phyloP scores from a whole-genome alignment of 768 basidiomycete genomes.

The Pulveroboletus sp. region DNA sequence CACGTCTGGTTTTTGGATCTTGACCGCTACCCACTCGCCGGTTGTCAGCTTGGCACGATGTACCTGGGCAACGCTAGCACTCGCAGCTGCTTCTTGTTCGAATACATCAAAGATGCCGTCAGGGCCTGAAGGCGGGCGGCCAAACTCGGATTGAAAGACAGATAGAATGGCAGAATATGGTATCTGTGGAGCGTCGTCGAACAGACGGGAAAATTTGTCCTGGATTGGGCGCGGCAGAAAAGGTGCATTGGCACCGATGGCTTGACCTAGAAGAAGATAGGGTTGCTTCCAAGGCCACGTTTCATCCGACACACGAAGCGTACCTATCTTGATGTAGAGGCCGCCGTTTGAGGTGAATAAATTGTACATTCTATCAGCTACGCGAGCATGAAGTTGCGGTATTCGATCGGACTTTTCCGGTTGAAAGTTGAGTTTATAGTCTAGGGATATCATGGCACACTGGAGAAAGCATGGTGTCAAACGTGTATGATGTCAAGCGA shows the following conservation, averaged over 20 bases:
- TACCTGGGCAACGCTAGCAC: conserved; percentile 91
- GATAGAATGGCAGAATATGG: conserved; percentile 64
- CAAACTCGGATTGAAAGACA: conserved; percentile 71
- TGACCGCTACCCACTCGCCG: conserved; percentile 82
- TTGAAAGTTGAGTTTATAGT: conserved; percentile 89
- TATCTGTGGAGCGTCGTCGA: conserved; percentile 87
- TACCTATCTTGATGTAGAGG: conserved; percentile 81
- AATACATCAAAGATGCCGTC: conserved; percentile 78
- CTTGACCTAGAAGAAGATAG: conserved; percentile 49
- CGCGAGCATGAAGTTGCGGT: conserved; percentile 79
- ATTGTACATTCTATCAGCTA: conserved; percentile 72
- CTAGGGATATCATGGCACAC: conserved; percentile 69
- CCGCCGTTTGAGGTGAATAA: conserved; percentile 83
- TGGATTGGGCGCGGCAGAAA: conserved; percentile 83
- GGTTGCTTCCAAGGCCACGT: not conserved
- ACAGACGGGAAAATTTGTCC: conserved; percentile 75
- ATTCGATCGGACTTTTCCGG: conserved; percentile 69
- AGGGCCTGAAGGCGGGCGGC: conserved; percentile 60
- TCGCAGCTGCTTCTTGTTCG: conserved; percentile 73
- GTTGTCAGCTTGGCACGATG: conserved; percentile 66
- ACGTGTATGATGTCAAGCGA: too few relatives aligned
- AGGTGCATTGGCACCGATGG: conserved; percentile 82
- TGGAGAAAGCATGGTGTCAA: conserved; percentile 19
- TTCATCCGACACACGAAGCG: conserved; percentile 9
- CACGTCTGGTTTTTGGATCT: conserved; percentile 89